Evolutionary conservation across 345 rosid species (phyloP), one percentile per base, ranked within the genome.

Genomic region (Kandelia obovata): DNA sequence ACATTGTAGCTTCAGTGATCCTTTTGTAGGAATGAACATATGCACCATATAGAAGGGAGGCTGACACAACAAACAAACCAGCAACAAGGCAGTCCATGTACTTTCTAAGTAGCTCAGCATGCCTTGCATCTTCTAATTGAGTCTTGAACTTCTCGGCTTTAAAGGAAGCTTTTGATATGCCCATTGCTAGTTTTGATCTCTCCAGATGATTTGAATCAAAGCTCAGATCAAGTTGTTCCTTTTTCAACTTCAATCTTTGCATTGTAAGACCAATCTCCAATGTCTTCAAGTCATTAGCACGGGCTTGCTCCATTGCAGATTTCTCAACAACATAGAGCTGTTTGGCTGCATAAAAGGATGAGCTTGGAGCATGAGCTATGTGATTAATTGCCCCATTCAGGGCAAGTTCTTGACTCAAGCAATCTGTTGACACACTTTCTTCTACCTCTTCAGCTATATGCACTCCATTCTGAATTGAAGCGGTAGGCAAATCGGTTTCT

Each of bases 11-110:
- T 56, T 95, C 97, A 28, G 71, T 63, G 61, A 95, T 85, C 81
- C 88, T 86, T 66, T 64, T 78, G 59, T 85, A 87, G 6, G 98
- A 85, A 75, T 75, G 85, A 19, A 79, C 76, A 77, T 88, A 90
- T 26, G 85, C 84, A 30, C 96, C 93, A 64, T 81, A 89, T 2
- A 68, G 62, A 70, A 95, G 84, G 30, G 83, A 82, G 49, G 68
- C 74, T 13, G 80, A 71, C 96, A 90, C 90, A 73, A 71, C 61
- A 68, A 87, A 62, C 77, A 95, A 77, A 61, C 96, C 90, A 9
- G 92, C 84, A 66, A 85, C 94, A 58, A 95, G 96, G 79, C 88
- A 88, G 57, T 95, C 98, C 39, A 84, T 78, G 77, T 87, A 83
- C 61, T 58, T 90, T 73, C 61, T 82, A 32, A 76, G 92, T 75